Base-by-base conservation (phyloP, 2,329 filamentous ascomycete genomes). In the Ciborinia camelliae region DNA sequence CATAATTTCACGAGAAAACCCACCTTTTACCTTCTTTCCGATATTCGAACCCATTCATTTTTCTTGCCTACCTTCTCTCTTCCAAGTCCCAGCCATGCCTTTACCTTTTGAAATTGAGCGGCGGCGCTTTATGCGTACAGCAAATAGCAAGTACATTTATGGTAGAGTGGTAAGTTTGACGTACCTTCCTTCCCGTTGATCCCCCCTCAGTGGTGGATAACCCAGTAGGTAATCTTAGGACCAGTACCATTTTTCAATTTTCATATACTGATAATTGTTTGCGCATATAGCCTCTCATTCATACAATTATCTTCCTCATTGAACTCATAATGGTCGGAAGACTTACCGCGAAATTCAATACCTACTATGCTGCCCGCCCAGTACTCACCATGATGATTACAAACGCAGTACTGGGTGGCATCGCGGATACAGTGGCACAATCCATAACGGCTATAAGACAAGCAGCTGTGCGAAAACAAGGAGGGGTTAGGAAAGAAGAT, bases 381-480 rank as follows among this genome's bases (percentile, higher is more conserved):
- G 91, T 99, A 50, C 86, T 99, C 73, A 99, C 95, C 68, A 99
- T 96, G 79, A 99, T 99, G 94, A 91, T 97, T 75, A 97, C 94
- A 76, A 99, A 99, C 80, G 91, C 95, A 71, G 89, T 98, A 64
- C 87, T 99, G 66, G 92, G 92, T 79, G 95, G 95, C 72, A 89
- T 99, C 71, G 95, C 95, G 77, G 95, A 99, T 78, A 98, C 95
- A 41, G 91, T 96, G 55, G 95, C 95, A 65, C 95, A 99, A 78
- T 88, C 90, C 66, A 90, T 99, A 75, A 96, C 95, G 3, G 87
- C 92, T 26, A 85, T 97, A 66, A 88, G 90, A 66, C 79, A 89
- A 75, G 85, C 86, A 68, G 83, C 87, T 9, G 73, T 86, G 4
- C 84, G 85, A 67, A 91, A 90, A 75, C 79, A 82, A 6, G 84